These are phyloP conservation scores for Trichosporon asahii DNA, from an alignment of 1,284 basidiomycete genomes.

Conservation along the genomic window DNA sequence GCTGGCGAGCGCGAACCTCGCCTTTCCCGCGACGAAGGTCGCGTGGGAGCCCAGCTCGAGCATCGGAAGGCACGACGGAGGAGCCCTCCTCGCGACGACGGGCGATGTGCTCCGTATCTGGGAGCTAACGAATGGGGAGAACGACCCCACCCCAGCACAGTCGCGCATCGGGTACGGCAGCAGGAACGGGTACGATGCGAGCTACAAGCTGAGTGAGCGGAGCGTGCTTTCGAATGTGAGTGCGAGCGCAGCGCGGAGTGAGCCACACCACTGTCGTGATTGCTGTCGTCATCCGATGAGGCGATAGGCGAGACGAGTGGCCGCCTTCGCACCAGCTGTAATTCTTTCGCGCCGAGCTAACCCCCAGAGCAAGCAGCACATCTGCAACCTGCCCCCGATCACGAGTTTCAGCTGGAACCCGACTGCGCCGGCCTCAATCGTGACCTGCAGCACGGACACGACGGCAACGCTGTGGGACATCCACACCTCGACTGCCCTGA, in stretches of 20 bases:
- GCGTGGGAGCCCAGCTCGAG: slow-evolving; percentile 47
- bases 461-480: slow-evolving; percentile 98
- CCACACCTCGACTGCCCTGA: slow-evolving; percentile 89
- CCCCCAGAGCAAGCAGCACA: slow-evolving; percentile 73
- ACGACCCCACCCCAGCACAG: slow-evolving; percentile 13
- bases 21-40: slow-evolving; percentile 50
- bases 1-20: slow-evolving; percentile 36
- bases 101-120: slow-evolving; percentile 85
- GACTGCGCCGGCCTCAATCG: slow-evolving; percentile 77
- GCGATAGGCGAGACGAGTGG: neutral
- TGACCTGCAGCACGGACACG: slow-evolving; percentile 94
- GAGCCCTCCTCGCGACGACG: slow-evolving; percentile 81
- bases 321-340: neutral
- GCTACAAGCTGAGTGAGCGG: slow-evolving; percentile 49
- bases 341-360: neutral
- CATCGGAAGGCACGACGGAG: slow-evolving; percentile 31
- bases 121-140: slow-evolving; percentile 63
- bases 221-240: slow-evolving; percentile 72
- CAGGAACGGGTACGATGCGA: slow-evolving; percentile 50
- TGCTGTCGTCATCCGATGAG: neutral
- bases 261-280: too few relatives aligned
- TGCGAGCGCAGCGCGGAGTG: slow-evolving; percentile 29
- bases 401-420: slow-evolving; percentile 97
- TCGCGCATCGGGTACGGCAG: slow-evolving; percentile 56
- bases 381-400: slow-evolving; percentile 67